Conservation (phyloP, 441 rosid genomes). For the Gossypium davidsonii region DNA sequence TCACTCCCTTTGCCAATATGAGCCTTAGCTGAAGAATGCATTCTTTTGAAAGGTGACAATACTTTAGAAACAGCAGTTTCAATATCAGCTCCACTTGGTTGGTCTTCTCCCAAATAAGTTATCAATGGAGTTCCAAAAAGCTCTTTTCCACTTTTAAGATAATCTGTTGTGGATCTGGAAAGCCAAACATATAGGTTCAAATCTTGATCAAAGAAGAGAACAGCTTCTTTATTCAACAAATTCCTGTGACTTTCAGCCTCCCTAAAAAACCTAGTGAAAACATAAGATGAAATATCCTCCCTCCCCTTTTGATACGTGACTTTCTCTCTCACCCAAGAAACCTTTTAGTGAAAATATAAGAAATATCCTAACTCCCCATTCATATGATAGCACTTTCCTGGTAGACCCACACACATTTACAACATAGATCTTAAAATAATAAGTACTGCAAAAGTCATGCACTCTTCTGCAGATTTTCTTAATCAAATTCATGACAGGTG, state of each 20-base stretch:
- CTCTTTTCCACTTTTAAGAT: constrained; percentile 34
- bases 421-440: not conserved
- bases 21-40: constrained; percentile 29
- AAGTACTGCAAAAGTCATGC: not conserved
- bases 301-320: not conserved
- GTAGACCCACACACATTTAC: not conserved
- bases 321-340: not conserved
- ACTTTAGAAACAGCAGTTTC: constrained; percentile 39
- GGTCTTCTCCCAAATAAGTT: constrained; percentile 46
- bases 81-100: constrained; percentile 53
- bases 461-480: not conserved
- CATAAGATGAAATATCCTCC: not conserved
- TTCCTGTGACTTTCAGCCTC: too few relatives aligned
- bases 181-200: constrained; percentile 13
- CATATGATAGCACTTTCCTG: not conserved
- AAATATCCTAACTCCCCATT: too few relatives aligned
- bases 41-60: constrained; percentile 57
- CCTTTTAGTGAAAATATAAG: not conserved
- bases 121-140: constrained; percentile 69
- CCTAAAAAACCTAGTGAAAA: not conserved
- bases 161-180: constrained; percentile 43
- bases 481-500: not conserved
- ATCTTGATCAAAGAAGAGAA: constrained; percentile 10
- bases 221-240: not conserved
- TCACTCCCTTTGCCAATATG: constrained; percentile 46